Evolutionary conservation across 345 rosid genomes (phyloP).

Genomic region (Trapa incisa): DNA sequence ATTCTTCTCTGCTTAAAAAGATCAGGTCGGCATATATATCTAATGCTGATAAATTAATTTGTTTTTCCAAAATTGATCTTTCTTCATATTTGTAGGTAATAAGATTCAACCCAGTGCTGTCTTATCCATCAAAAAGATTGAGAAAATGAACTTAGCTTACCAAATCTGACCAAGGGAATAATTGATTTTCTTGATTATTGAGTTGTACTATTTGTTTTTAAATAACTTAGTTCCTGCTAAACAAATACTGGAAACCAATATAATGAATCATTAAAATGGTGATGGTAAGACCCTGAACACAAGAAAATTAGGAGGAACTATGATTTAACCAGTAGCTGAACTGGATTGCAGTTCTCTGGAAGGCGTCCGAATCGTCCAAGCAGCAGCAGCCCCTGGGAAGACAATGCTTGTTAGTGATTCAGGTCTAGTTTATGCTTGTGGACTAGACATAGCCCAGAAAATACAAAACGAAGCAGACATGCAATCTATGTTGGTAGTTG

Average conservation of each 20-base stretch:
- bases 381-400: conserved; percentile 70
- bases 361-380: conserved; percentile 83
- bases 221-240: not conserved
- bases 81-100: not conserved
- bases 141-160: no score
- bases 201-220: not conserved
- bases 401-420: conserved; percentile 89
- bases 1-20: conserved; percentile 63
- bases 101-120: no score
- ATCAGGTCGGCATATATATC: conserved; percentile 51
- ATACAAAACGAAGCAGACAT: conserved; percentile 42
- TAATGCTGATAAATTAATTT: not conserved
- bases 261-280: not conserved
- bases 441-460: conserved; percentile 33
- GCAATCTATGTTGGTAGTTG: conserved; percentile 38
- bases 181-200: not conserved
- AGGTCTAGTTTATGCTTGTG: conserved; percentile 72
- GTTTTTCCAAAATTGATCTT: not conserved
- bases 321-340: not conserved
- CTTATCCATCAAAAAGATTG: no score
- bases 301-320: not conserved
- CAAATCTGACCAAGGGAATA: no score
- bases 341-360: conserved; percentile 74
- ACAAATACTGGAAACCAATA: no score
- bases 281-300: not conserved